Evolutionary conservation across 306 rosid species (phyloP).

Genomic region (Malus fusca): DNA sequence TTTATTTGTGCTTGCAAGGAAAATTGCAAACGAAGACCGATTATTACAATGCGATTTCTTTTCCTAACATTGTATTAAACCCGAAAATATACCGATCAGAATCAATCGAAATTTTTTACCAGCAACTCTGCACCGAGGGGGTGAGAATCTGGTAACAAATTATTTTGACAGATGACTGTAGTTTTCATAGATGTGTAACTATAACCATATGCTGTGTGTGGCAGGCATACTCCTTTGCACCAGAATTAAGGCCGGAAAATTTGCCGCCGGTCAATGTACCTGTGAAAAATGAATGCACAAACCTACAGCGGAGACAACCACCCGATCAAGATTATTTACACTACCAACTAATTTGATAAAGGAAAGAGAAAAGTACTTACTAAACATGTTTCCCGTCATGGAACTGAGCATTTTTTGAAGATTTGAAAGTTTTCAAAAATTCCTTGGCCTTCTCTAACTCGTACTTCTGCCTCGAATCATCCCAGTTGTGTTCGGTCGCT

Average conservation of each 20-base stretch:
- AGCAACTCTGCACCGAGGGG: neutral
- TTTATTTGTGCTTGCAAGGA: neutral
- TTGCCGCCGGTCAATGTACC: neutral
- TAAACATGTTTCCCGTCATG: slow-evolving; percentile 76
- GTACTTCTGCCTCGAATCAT: slow-evolving; percentile 57
- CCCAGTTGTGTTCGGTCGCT: slow-evolving; percentile 85
- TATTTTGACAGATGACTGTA: neutral
- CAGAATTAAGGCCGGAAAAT: neutral
- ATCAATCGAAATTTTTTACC: neutral
- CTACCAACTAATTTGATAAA: neutral
- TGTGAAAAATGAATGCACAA: neutral
- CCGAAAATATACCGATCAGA: neutral
- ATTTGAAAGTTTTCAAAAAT: slow-evolving; percentile 78
- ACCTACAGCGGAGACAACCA: neutral
- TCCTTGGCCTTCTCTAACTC: slow-evolving; percentile 59
- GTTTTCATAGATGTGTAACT: neutral
- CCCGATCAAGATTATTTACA: neutral
- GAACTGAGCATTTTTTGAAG: slow-evolving; percentile 84
- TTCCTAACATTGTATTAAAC: neutral
- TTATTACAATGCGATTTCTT: neutral
- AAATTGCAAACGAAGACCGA: neutral
- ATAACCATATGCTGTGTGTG: neutral
- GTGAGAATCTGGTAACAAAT: neutral
- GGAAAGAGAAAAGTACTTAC: slow-evolving; percentile 20
- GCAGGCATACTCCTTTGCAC: neutral